Base-by-base conservation (phyloP, 192 early-diverging fungal genomes). In the Pilobolus umbonatus region DNA sequence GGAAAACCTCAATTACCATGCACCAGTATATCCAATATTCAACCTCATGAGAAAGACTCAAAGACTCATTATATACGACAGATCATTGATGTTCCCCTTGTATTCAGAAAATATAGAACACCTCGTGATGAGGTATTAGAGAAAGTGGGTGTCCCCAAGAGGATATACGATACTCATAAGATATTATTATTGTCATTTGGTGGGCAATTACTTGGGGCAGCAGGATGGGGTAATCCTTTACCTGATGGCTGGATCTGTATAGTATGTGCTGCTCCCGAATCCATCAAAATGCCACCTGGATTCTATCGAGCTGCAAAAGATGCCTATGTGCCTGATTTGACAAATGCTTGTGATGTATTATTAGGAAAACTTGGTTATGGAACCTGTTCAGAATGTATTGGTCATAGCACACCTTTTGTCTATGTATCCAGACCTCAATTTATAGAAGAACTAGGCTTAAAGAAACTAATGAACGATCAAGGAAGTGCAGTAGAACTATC, bases 341-440 rank as follows among this genome's bases (percentile, higher is more conserved):
- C 79, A 12, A 71, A 77, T 51, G 80, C 80, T 12, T 76, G 73
- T 0, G 81, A 83, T 50, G 80, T 79, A 35, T 69, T 85, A 25
- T 72, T 85, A 34, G 83, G 83, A 1, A 85, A 85, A 67, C 48
- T 85, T 43, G 83, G 83, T 15, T 85, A 82, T 61, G 83, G 83
- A 25, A 82, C 83, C 0, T 85, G 83, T 39, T 77, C 75, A 9
- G 83, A 85, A 64, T 81, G 80, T 57, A 81, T 81, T 19, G 78
- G 75, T n/a, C 80, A 81, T 43, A 45, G 57, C 7, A 80, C 69
- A 10, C 77, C 83, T 3, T 71, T 85, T 42, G 71, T 85, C 14
- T 85, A 80, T 50, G 79, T 85, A 8, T 65, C 83, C 22, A 59
- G 83, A 60, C 77, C 80, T 4, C 80, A 82, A 44, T 85, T 85